These are phyloP conservation scores for Phytopythium litorale DNA, from an alignment of 352 stramenopile species.

Conservation along the genomic window DNA sequence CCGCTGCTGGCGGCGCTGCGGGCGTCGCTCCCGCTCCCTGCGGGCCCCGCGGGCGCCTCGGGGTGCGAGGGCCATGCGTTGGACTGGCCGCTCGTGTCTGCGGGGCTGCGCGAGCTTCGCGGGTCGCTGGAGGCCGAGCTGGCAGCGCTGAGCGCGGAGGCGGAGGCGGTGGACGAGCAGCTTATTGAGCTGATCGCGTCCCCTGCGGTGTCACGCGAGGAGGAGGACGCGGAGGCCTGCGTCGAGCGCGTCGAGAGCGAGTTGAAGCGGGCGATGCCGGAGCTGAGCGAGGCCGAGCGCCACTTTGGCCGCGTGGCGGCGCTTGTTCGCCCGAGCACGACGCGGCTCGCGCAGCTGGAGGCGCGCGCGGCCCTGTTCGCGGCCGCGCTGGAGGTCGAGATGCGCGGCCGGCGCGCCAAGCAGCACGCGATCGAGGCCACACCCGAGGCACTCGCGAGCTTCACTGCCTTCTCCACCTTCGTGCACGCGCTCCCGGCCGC, in stretches of 20 bases:
- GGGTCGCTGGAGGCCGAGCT: conserved; percentile 10
- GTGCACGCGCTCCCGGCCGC: conserved; percentile 33
- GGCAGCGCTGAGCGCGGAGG: neutral
- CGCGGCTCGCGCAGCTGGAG: conserved; percentile 30
- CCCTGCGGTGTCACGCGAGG: neutral
- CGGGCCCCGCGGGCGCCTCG: neutral
- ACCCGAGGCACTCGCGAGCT: conserved; percentile 35
- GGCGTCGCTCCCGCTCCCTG: conserved; percentile 13
- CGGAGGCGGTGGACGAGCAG: neutral
- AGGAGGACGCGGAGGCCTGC: neutral
- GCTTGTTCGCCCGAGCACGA: conserved; percentile 27
- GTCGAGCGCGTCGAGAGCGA: conserved; percentile 11
- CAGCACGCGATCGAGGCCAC: conserved; percentile 35
- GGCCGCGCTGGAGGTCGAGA: conserved; percentile 48
- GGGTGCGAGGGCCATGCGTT: conserved; percentile 10
- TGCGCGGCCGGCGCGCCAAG: conserved; percentile 39
- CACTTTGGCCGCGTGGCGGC: conserved; percentile 48
- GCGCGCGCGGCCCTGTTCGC: conserved; percentile 41
- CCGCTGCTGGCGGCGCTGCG: conserved; percentile 17
- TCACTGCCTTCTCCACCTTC: conserved; percentile 33
- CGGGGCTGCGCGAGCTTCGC: conserved; percentile 8
- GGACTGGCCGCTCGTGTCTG: conserved; percentile 18
- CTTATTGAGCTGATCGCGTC: neutral
- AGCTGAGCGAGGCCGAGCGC: conserved; percentile 23
- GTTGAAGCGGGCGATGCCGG: conserved; percentile 15